Conservation (phyloP, 1,284 basidiomycete genomes). For the Ganoderma boninense region DNA sequence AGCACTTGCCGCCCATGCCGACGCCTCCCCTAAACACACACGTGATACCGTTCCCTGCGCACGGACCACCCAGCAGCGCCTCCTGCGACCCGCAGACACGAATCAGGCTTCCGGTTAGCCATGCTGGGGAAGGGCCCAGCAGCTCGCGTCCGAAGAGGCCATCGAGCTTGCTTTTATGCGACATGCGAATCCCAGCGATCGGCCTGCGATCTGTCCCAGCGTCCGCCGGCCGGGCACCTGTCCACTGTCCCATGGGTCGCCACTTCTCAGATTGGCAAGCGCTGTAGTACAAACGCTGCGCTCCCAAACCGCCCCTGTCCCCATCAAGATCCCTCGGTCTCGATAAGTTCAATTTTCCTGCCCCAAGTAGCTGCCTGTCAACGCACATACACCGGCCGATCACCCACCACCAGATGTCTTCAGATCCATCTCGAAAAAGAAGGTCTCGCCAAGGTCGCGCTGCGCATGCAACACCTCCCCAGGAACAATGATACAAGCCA, state of each 20-base stretch:
- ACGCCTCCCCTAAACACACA: conserved; percentile 18
- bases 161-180: neutral
- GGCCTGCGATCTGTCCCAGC: neutral
- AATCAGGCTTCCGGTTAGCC: neutral
- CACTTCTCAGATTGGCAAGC: neutral
- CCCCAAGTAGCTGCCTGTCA: neutral
- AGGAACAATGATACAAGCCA: neutral
- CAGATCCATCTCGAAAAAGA: neutral
- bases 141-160: neutral
- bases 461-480: neutral
- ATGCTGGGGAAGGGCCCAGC: neutral
- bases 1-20: conserved; percentile 18
- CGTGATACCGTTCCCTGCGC: conserved; percentile 11
- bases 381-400: neutral
- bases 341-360: neutral
- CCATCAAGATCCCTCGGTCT: conserved; percentile 5
- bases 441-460: neutral
- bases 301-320: neutral
- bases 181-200: neutral
- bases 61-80: conserved; percentile 16
- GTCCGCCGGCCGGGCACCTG: conserved; percentile 1
- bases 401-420: neutral
- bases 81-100: neutral
- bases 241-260: neutral
- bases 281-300: neutral